Conservation (phyloP, 1,139 yeast genomes). For the Saccharomyces hybrid region DNA sequence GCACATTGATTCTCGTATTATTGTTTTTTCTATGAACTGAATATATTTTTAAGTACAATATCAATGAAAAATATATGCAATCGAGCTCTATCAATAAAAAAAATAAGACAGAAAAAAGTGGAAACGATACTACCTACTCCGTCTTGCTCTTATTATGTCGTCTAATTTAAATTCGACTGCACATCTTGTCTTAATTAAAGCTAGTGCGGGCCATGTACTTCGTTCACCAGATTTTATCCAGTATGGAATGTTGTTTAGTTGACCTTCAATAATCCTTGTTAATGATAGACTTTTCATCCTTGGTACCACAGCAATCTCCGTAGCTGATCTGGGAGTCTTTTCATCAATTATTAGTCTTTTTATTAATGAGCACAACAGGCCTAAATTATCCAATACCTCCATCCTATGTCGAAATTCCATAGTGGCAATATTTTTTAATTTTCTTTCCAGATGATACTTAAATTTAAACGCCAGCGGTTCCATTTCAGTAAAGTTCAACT, state of each 20-base stretch:
- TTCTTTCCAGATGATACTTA: slow-evolving; percentile 35
- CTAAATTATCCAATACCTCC: slow-evolving; percentile 69
- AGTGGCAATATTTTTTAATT: slow-evolving; percentile 35
- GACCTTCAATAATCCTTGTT: slow-evolving; percentile 45
- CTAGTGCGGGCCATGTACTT: slow-evolving; percentile 88
- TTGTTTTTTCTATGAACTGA: background rate
- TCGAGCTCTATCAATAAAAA: background rate
- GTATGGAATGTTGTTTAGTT: slow-evolving; percentile 68
- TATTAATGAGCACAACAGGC: slow-evolving; percentile 61
- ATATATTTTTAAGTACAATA: background rate
- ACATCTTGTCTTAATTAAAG: slow-evolving; percentile 81
- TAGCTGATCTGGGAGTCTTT: slow-evolving; percentile 64
- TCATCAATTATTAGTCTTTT: slow-evolving; percentile 83
- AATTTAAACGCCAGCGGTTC: slow-evolving; percentile 41
- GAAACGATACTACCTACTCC: slow-evolving; percentile 31
- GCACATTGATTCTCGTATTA: background rate
- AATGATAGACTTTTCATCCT: slow-evolving; percentile 70
- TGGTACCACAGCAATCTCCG: slow-evolving; percentile 87
- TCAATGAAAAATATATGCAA: background rate
- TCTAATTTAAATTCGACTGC: slow-evolving; percentile 85
- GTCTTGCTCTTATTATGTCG: slow-evolving; percentile 37
- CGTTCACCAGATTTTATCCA: slow-evolving; percentile 90
- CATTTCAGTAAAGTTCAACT: slow-evolving; percentile 32
- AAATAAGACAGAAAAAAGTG: background rate
- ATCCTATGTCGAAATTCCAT: slow-evolving; percentile 80